Evolutionary conservation across 1,284 basidiomycete genomes (phyloP).

Genomic region (Rhodotorula sp.): DNA sequence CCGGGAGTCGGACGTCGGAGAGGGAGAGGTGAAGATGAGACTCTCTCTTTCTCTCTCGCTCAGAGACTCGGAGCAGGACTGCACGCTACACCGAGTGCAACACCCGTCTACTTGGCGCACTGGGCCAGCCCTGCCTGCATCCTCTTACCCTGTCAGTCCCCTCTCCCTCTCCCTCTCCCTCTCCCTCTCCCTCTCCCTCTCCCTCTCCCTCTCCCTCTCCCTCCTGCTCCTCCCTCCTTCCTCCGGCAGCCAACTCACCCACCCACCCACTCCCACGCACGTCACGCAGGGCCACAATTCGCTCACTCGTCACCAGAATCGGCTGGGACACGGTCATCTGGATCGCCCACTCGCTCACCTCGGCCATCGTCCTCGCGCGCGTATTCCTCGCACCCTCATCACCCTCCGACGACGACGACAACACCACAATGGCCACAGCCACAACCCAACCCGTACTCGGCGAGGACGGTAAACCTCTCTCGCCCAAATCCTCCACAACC

Average conservation of each 20-base stretch:
- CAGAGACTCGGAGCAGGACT: too few relatives aligned
- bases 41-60: too few relatives aligned
- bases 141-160: too few relatives aligned
- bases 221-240: neutral
- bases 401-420: neutral
- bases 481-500: slow-evolving; percentile 5
- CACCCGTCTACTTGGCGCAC: too few relatives aligned
- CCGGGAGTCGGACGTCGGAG: too few relatives aligned
- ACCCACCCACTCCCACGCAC: neutral
- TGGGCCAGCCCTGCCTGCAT: too few relatives aligned
- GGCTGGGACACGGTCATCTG: slow-evolving; percentile 10
- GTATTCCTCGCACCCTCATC: neutral
- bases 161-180: too few relatives aligned
- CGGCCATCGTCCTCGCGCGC: slow-evolving; percentile 13
- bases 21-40: too few relatives aligned
- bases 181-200: neutral
- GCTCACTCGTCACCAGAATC: neutral
- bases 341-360: slow-evolving; percentile 15
- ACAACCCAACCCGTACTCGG: neutral
- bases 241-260: neutral
- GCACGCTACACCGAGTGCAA: too few relatives aligned
- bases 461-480: neutral
- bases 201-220: neutral
- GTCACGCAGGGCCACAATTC: slow-evolving; percentile 5
- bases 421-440: neutral